A percentile compares a stretch with the other conserved stretches of the same genome.
These are phyloP conservation scores for Venturia carpophila DNA, from an alignment of 2,329 filamentous ascomycete species.

Conservation along the genomic window DNA sequence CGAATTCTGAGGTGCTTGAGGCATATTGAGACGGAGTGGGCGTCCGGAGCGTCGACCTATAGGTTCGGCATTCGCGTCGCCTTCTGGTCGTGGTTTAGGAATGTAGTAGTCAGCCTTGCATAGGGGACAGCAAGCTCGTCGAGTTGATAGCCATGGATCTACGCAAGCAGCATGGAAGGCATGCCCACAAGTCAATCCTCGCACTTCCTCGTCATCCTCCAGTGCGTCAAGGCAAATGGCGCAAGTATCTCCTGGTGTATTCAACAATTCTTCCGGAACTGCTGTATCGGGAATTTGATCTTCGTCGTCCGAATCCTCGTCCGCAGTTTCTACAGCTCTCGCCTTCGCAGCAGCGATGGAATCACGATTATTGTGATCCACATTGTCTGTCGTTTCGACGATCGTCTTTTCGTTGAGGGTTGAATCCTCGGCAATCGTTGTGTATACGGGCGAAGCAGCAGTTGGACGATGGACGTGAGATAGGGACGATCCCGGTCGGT, in stretches of 20 bases:
- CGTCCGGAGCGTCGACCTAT: slow-evolving; percentile 10
- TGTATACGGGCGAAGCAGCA: slow-evolving; percentile 20
- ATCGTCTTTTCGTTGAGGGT: slow-evolving; percentile 24
- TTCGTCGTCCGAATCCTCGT: slow-evolving; percentile 64
- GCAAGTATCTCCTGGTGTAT: slow-evolving; percentile 81
- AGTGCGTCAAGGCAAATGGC: slow-evolving; percentile 93
- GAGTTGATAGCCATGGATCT: slow-evolving; percentile 91
- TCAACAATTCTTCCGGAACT: slow-evolving; percentile 72
- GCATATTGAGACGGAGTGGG: slow-evolving; percentile 15
- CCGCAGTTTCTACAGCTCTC: slow-evolving; percentile 20
- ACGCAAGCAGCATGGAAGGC: slow-evolving; percentile 95
- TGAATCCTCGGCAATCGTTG: slow-evolving; percentile 18
- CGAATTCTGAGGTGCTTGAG: slow-evolving; percentile 14
- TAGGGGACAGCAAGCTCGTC: slow-evolving; percentile 89
- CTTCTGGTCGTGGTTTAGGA: slow-evolving; percentile 73
- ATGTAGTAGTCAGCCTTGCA: slow-evolving; percentile 98
- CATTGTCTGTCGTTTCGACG: slow-evolving; percentile 22
- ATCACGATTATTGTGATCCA: slow-evolving; percentile 3
- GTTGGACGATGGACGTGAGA: slow-evolving; percentile 18
- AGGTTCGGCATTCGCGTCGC: slow-evolving; percentile 20
- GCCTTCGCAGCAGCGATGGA: slow-evolving; percentile 2
- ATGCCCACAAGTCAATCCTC: slow-evolving; percentile 91
- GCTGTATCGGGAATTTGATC: slow-evolving; percentile 75
- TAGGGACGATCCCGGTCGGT: slow-evolving; percentile 27
- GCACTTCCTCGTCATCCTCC: slow-evolving; percentile 91